Conservation (phyloP, 768 basidiomycete species). For the Amanita brunnescens region DNA sequence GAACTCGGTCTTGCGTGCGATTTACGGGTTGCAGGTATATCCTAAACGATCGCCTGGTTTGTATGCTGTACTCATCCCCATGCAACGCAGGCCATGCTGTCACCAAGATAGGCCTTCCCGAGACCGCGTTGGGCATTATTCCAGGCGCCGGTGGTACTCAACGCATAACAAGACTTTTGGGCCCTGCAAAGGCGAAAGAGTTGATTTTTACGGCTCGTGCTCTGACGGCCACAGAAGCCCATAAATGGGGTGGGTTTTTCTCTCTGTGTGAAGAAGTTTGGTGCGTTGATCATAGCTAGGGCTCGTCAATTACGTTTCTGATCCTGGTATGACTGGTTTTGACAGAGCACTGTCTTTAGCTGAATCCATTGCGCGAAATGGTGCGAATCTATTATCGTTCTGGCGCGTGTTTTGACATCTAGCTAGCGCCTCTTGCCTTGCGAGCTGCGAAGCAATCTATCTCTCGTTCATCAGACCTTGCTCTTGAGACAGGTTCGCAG, state of each 20-base stretch:
- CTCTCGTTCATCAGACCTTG: conserved; percentile 67
- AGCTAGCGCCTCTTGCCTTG: conserved; percentile 72
- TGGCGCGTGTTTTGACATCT: not conserved
- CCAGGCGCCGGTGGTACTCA: conserved; percentile 91
- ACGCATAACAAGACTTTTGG: conserved; percentile 67
- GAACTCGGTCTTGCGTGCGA: conserved; percentile 87
- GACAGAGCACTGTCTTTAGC: conserved; percentile 70
- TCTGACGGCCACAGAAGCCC: conserved; percentile 58
- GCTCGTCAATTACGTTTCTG: conserved; percentile 73
- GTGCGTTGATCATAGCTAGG: conserved; percentile 35
- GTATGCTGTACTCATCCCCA: not conserved
- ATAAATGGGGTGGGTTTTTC: conserved; percentile 51
- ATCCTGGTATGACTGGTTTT: conserved; percentile 48
- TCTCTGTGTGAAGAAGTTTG: not conserved
- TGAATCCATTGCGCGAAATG: conserved; percentile 55
- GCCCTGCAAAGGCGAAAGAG: conserved; percentile 75
- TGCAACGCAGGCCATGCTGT: conserved; percentile 43
- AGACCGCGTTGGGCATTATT: conserved; percentile 72
- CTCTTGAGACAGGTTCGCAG: conserved; percentile 61
- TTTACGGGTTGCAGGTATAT: conserved; percentile 74
- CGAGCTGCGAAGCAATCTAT: conserved; percentile 85
- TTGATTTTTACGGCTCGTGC: conserved; percentile 76
- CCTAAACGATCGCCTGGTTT: not conserved
- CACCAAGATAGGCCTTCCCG: conserved; percentile 83
- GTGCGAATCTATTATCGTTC: conserved; percentile 26